Evolutionary conservation across 306 rosid genomes (phyloP), one percentile per base, ranked within the genome.

Genomic region (Cucurbita maxima): DNA sequence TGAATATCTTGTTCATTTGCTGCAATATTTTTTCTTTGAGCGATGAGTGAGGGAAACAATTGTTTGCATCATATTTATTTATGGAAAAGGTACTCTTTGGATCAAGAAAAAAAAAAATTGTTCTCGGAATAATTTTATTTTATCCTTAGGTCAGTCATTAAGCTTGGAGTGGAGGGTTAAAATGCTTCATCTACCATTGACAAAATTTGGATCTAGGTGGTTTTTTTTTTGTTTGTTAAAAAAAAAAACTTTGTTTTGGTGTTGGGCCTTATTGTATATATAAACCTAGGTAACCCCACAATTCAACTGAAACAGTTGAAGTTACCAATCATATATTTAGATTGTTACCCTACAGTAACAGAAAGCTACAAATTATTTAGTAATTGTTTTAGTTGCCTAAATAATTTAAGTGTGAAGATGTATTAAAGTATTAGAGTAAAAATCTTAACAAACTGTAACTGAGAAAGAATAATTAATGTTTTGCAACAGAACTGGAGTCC

Each of bases 401-500:
- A 30, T 37, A 70, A 70, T 70, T 18, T 7, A 50, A 70, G 6
- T 70, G 22, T 70, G 15, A 37, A 70, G 58, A 70, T 70, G 14
- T 70, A 50, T 70, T 50, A 30, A 76, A 45, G 58, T 61, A 82
- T 78, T 78, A 74, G 81, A 86, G 79, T 78, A 87, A 88, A 76
- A 87, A 86, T 74, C 77, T 53, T 81, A 81, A 59, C 57, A 75
- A 77, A 78, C 69, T 79, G 73, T 74, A 88, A 90, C 98, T 83
- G 87, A 92, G 85, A 82, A 81, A 74, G 77, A 75, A 86, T 82
- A 90, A 87, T 86, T 81, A 93, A 93, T 90, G 88, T 85, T 85
- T 86, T 93, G 90, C 69, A 87, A 93, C 98, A 93, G 98, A 93
- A 88, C 30, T 79, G 97, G 96, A 93, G 83, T 83, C 73, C 73